Conservation (phyloP, 2,329 filamentous ascomycete genomes). For the Alternaria triticina region DNA sequence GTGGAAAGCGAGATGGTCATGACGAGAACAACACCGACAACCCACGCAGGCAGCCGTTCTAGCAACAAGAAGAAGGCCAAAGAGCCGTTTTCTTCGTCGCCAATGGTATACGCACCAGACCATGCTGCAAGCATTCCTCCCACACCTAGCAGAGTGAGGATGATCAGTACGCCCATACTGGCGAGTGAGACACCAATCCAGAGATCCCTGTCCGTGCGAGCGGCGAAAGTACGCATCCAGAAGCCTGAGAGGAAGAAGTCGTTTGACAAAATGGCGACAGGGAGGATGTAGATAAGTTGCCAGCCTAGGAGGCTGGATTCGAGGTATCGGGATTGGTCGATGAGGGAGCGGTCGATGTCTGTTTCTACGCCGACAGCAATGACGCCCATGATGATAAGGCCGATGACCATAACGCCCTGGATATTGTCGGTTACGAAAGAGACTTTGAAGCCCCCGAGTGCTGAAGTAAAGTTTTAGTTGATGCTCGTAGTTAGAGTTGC, state of each 20-base stretch:
- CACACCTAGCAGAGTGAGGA: constrained; percentile 74
- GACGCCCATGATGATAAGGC: constrained; percentile 75
- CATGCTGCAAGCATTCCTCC: constrained; percentile 79
- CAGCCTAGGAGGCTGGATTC: constrained; percentile 75
- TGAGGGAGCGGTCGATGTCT: constrained; percentile 71
- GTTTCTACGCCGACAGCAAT: constrained; percentile 80
- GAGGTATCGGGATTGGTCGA: constrained; percentile 73
- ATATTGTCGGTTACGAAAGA: constrained; percentile 85
- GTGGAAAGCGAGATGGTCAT: constrained; percentile 80
- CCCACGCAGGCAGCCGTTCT: constrained; percentile 75
- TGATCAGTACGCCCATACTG: constrained; percentile 66
- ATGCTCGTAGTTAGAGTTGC: too few species aligned
- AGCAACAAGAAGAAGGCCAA: constrained; percentile 79
- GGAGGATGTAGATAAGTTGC: constrained; percentile 85
- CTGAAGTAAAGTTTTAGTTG: constrained; percentile 48
- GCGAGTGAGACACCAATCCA: constrained; percentile 76
- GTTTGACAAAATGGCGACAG: constrained; percentile 80
- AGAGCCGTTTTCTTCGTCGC: constrained; percentile 67
- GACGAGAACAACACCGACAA: constrained; percentile 80
- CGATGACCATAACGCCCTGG: constrained; percentile 78
- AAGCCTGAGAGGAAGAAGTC: constrained; percentile 86
- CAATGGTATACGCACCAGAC: constrained; percentile 74
- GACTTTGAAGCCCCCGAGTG: constrained; percentile 80
- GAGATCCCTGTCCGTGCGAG: constrained; percentile 78
- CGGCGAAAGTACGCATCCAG: constrained; percentile 84